Percentiles rank a stretch among this genome's conserved stretches.
Conservation (phyloP, 208 protist species). For the Trypanosoma mega region DNA sequence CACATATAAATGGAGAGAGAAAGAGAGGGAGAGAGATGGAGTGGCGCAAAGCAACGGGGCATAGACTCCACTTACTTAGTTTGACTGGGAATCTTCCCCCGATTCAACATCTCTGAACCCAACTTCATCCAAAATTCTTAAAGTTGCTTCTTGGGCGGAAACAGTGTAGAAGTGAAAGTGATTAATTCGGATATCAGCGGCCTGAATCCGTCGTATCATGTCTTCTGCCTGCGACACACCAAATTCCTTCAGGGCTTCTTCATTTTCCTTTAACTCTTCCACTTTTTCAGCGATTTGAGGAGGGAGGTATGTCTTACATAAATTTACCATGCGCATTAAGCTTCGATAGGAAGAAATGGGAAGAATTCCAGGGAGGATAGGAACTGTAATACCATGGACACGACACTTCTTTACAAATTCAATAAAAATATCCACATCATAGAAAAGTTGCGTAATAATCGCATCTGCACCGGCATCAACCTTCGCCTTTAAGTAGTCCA, state of each 20-base stretch:
- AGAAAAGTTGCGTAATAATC: conserved; percentile 98
- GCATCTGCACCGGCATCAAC: conserved; percentile 95
- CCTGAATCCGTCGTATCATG: conserved; percentile 61
- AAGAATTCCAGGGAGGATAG: conserved; percentile 95
- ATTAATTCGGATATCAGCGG: conserved; percentile 49
- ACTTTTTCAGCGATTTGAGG: conserved; percentile 42
- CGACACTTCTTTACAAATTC: conserved; percentile 89
- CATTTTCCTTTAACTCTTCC: conserved; percentile 63
- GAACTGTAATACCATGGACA: conserved; percentile 88
- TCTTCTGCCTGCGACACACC: conserved; percentile 52
- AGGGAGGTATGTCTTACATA: conserved; percentile 74
- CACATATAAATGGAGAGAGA: too few species aligned
- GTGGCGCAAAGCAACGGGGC: too few species aligned
- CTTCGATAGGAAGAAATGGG: conserved; percentile 83
- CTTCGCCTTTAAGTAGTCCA: conserved; percentile 94
- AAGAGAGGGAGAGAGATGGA: too few species aligned
- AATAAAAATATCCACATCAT: conserved; percentile 91
- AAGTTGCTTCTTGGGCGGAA: conserved; percentile 40
- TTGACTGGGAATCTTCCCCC: too few species aligned
- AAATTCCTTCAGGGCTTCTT: conserved; percentile 51
- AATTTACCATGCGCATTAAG: conserved; percentile 62
- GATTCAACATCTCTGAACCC: too few species aligned
- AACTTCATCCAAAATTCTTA: conserved; percentile 43
- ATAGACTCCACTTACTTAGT: too few species aligned
- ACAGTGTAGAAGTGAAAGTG: conserved; percentile 84